These are phyloP conservation scores for Xerocomellus chrysenteron DNA, from an alignment of 768 basidiomycete species.

Conservation along the genomic window DNA sequence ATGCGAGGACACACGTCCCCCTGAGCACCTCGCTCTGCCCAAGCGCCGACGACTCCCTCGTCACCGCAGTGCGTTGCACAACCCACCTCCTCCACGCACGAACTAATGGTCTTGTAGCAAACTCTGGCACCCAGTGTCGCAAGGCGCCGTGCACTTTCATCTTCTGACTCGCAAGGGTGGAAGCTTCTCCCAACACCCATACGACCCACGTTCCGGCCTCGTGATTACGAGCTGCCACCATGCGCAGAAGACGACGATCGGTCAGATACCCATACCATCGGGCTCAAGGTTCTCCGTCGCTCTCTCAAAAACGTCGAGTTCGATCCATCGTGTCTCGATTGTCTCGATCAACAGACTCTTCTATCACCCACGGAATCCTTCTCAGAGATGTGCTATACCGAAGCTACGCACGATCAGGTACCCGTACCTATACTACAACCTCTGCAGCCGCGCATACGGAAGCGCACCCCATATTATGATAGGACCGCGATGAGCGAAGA, in stretches of 20 bases:
- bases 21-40: conserved; percentile 26
- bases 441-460: conserved; percentile 34
- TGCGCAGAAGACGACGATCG: conserved; percentile 29
- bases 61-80: conserved; percentile 19
- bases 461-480: conserved; percentile 26
- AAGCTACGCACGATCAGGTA: conserved; percentile 36
- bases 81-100: not conserved
- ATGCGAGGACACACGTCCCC: conserved; percentile 31
- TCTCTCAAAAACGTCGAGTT: conserved; percentile 38
- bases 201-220: conserved; percentile 34
- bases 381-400: conserved; percentile 42
- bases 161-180: conserved; percentile 35
- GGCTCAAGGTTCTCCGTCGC: conserved; percentile 34
- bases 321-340: conserved; percentile 40
- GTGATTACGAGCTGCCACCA: conserved; percentile 32
- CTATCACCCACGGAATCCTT: conserved; percentile 41
- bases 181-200: conserved; percentile 33
- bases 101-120: conserved; percentile 17
- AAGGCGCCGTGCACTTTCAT: conserved; percentile 33
- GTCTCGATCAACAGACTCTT: conserved; percentile 44
- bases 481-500: conserved; percentile 36
- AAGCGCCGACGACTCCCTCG: conserved; percentile 29
- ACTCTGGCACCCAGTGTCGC: conserved; percentile 8
- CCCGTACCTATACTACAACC: conserved; percentile 31
- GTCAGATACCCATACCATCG: conserved; percentile 27